These are phyloP conservation scores for Gilbertella persicaria DNA, from an alignment of 371 early-diverging fungal genomes.

Conservation along the genomic window DNA sequence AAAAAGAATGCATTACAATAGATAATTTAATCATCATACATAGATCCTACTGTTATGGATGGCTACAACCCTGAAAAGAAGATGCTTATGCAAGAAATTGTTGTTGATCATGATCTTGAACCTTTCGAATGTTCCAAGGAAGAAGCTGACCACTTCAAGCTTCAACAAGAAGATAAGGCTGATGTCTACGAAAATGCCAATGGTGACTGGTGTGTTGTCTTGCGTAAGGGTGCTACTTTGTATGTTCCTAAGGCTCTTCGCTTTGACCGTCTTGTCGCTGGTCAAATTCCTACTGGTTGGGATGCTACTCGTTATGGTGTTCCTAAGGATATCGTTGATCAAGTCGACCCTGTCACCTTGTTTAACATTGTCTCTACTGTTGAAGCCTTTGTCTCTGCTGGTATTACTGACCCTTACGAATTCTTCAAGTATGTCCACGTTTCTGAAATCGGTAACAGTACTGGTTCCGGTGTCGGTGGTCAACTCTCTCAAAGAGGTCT, in stretches of 20 bases:
- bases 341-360: conserved; percentile 91
- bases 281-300: conserved; percentile 97
- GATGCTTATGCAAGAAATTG: conserved; percentile 89
- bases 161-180: conserved; percentile 84
- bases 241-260: conserved; percentile 94
- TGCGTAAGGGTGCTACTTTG: conserved; percentile 88
- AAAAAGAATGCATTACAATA: too few species aligned
- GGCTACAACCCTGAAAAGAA: conserved; percentile 94
- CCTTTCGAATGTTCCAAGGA: conserved; percentile 91
- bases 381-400: conserved; percentile 90
- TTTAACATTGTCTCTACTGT: conserved; percentile 91
- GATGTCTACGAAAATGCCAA: conserved; percentile 73
- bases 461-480: conserved; percentile 91
- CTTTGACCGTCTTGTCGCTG: conserved; percentile 94
- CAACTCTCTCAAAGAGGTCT: conserved; percentile 77
- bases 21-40: too few species aligned
- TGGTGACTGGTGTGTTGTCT: conserved; percentile 77
- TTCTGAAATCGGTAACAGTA: conserved; percentile 90
- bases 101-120: conserved; percentile 89
- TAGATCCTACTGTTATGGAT: conserved; percentile 84
- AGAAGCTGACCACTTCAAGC: conserved; percentile 91
- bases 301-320: conserved; percentile 90
- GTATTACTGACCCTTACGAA: conserved; percentile 97
- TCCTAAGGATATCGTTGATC: conserved; percentile 90
- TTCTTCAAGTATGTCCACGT: conserved; percentile 97